Evolutionary conservation across 1,284 basidiomycete species (phyloP).

Genomic region (Naganishia albida): DNA sequence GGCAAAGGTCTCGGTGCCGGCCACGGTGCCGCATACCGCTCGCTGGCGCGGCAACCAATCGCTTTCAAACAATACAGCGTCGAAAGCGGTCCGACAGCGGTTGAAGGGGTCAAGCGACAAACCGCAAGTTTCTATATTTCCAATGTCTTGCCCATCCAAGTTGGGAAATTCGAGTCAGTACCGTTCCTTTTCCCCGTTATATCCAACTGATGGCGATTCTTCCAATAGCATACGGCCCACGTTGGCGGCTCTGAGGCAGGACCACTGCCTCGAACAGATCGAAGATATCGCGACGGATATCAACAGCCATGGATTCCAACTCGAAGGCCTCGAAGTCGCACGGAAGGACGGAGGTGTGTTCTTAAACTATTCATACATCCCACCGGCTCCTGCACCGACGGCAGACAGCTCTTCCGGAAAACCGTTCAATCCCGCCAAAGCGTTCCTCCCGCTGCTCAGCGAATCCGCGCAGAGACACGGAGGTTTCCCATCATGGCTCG

Average conservation of each 20-base stretch:
- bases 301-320: conserved; percentile 44
- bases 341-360: conserved; percentile 65
- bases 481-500: conserved; percentile 52
- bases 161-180: conserved; percentile 47
- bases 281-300: conserved; percentile 45
- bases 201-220: conserved; percentile 10
- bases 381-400: conserved; percentile 44
- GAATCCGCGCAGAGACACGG: conserved; percentile 46
- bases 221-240: conserved; percentile 40
- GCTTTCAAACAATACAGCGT: conserved; percentile 4
- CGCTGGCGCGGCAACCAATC: background rate
- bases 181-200: background rate
- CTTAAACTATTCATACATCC: conserved; percentile 70
- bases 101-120: conserved; percentile 19
- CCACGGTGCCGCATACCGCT: background rate
- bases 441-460: conserved; percentile 47
- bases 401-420: conserved; percentile 34
- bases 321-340: conserved; percentile 52
- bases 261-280: conserved; percentile 50
- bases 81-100: background rate
- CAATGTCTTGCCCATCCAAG: conserved; percentile 51
- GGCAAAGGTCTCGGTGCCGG: background rate
- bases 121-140: conserved; percentile 50
- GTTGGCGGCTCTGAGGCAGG: conserved; percentile 45
- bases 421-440: conserved; percentile 39